A percentile compares a stretch with the other conserved stretches of the same genome.
Conservation (phyloP, 257 asterid species). For the Nyctanthes arbortristis region DNA sequence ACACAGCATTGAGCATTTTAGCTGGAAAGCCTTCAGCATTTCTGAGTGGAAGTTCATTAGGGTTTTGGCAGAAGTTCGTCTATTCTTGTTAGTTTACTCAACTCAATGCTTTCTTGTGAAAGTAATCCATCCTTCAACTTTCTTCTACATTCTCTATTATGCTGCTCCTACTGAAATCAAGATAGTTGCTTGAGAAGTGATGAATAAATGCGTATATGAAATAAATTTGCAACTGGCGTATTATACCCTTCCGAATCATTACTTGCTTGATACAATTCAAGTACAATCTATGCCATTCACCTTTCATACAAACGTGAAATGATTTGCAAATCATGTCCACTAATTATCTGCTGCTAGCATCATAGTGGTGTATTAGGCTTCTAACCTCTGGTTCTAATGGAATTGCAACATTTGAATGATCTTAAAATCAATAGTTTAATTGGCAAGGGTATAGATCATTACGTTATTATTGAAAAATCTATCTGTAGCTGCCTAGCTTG, state of each 20-base stretch:
- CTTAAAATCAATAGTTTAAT: not conserved
- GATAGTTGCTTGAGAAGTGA: not conserved
- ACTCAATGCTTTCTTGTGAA: not conserved
- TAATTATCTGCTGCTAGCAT: not conserved
- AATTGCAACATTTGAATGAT: not conserved
- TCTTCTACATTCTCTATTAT: not conserved
- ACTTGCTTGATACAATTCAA: not conserved
- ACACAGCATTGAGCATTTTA: conserved; percentile 36
- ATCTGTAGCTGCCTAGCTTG: not conserved
- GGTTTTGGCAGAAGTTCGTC: conserved; percentile 24
- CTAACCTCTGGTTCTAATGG: not conserved
- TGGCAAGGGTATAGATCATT: not conserved
- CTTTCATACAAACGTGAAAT: not conserved
- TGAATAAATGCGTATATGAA: not conserved
- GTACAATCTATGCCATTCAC: not conserved
- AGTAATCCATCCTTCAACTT: not conserved
- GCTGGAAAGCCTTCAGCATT: conserved; percentile 44
- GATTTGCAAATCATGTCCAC: not conserved
- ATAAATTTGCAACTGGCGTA: not conserved
- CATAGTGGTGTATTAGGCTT: not conserved
- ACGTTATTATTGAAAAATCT: not conserved
- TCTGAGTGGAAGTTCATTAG: conserved; percentile 32
- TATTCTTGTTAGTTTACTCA: conserved; percentile 37
- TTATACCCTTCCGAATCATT: too few species aligned
- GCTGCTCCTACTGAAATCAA: conserved; percentile 3